Conservation (phyloP, 2,329 filamentous ascomycete species). For the Paraphaeosphaeria sporulosa region DNA sequence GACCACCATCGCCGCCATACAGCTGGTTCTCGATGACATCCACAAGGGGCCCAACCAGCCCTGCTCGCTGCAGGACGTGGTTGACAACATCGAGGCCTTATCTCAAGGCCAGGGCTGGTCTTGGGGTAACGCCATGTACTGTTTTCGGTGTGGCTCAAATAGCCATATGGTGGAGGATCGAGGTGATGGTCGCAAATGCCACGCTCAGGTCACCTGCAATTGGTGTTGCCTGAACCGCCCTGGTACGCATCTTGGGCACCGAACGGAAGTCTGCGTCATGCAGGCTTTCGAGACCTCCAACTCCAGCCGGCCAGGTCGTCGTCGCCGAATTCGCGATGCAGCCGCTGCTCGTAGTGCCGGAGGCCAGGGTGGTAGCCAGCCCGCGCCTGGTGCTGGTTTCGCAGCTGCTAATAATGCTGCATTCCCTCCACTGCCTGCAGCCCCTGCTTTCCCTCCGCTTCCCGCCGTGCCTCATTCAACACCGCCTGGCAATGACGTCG, state of each 20-base stretch:
- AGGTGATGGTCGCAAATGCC: background rate
- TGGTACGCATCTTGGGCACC: background rate
- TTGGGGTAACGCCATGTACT: background rate
- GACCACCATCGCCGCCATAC: conserved; percentile 33
- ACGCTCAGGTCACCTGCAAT: background rate
- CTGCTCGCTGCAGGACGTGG: background rate
- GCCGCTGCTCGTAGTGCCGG: too few relatives aligned
- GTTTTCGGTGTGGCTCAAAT: background rate
- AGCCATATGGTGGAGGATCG: background rate
- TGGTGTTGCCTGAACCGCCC: background rate
- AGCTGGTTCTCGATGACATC: conserved; percentile 13
- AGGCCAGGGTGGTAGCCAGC: too few relatives aligned
- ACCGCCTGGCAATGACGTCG: too few relatives aligned
- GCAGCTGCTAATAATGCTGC: too few relatives aligned
- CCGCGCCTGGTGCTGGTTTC: too few relatives aligned
- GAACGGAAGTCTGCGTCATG: background rate
- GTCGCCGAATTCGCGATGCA: background rate
- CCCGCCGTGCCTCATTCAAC: too few relatives aligned
- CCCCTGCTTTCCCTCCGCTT: too few relatives aligned
- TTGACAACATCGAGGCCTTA: background rate
- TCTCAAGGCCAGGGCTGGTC: background rate
- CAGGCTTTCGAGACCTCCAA: background rate
- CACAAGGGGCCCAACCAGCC: background rate
- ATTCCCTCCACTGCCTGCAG: too few relatives aligned
- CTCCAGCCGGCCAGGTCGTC: background rate